Evolutionary conservation across 139 green algal species (phyloP).

Genomic region (Chlorella vulgaris): DNA sequence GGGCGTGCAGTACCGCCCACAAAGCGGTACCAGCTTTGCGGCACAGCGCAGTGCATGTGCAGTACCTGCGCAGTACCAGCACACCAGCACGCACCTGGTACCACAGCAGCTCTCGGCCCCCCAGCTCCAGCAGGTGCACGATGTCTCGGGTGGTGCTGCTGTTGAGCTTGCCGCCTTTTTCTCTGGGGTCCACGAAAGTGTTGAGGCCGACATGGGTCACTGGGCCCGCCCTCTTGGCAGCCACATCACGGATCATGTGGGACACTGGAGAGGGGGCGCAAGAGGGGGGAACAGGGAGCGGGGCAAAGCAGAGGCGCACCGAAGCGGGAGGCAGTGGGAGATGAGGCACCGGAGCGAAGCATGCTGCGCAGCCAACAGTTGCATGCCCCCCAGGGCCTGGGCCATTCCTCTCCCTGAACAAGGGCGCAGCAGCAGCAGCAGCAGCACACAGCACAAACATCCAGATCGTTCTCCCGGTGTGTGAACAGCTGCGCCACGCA

Average conservation of each 20-base stretch:
- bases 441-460: neutral
- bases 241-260: slow-evolving; percentile 57
- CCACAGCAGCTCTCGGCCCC: slow-evolving; percentile 42
- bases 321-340: neutral
- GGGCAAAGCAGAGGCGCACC: neutral
- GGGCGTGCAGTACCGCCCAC: too few species aligned
- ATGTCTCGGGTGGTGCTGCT: slow-evolving; percentile 30
- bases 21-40: too few species aligned
- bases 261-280: slow-evolving; percentile 34
- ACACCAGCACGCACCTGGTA: slow-evolving; percentile 36
- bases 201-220: slow-evolving; percentile 48
- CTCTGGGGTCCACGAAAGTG: slow-evolving; percentile 59
- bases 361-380: too few species aligned
- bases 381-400: neutral
- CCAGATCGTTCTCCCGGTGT: neutral
- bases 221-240: slow-evolving; percentile 41
- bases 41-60: neutral
- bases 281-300: neutral
- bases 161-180: slow-evolving; percentile 55
- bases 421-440: neutral
- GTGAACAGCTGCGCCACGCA: neutral
- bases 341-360: neutral
- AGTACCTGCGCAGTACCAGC: neutral
- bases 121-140: slow-evolving; percentile 42
- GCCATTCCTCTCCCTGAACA: neutral